Conservation (phyloP, 257 asterid species). For the Nicotiana tomentosiformis region DNA sequence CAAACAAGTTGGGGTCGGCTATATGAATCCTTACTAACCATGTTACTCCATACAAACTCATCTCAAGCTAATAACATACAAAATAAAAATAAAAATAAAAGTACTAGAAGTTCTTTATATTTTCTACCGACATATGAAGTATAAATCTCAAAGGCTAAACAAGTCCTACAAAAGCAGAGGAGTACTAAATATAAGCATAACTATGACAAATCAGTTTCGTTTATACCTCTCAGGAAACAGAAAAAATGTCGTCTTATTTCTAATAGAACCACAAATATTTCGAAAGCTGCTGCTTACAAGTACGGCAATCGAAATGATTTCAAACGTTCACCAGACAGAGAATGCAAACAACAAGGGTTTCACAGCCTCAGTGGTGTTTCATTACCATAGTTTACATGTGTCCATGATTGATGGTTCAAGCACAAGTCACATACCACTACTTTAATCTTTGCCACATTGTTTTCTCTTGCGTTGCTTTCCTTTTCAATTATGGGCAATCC, state of each 20-base stretch:
- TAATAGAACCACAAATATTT: neutral
- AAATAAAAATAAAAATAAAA: no score
- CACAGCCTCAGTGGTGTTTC: neutral
- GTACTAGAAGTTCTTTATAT: no score
- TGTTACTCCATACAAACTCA: no score
- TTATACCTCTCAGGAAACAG: neutral
- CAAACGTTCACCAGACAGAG: neutral
- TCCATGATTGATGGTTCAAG: neutral
- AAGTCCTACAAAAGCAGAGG: no score
- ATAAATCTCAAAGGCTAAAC: no score
- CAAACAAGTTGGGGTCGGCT: no score
- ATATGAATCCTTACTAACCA: no score
- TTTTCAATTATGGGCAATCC: slow-evolving; percentile 48
- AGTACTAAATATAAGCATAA: neutral
- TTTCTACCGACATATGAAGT: no score
- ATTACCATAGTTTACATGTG: neutral
- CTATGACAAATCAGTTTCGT: neutral
- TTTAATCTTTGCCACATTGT: slow-evolving; percentile 94
- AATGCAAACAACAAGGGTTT: neutral
- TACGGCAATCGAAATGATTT: neutral
- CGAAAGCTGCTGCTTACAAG: neutral
- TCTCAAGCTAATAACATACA: no score
- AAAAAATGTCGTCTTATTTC: neutral
- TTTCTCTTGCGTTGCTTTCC: slow-evolving; percentile 73
- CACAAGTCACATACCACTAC: slow-evolving; percentile 71